A percentile compares a stretch with the other conserved stretches of the same genome.
Evolutionary conservation across 352 stramenopile species (phyloP).

Genomic region (Globisporangium middletonii): DNA sequence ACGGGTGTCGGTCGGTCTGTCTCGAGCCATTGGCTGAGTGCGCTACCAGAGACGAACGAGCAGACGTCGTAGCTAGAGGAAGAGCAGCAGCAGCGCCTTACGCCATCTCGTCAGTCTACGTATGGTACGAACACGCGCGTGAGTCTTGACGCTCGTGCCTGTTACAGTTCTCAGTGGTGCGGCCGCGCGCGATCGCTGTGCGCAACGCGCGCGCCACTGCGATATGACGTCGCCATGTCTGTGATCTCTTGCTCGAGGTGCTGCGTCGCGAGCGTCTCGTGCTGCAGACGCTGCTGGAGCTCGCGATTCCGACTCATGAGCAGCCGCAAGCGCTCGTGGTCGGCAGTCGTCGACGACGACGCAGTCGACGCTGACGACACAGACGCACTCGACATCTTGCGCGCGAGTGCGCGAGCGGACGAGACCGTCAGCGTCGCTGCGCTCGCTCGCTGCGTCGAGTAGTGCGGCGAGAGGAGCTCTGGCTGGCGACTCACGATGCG

Average conservation of each 20-base stretch:
- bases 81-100: background rate
- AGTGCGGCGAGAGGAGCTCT: background rate
- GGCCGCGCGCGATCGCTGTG: background rate
- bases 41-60: background rate
- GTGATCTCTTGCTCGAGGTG: constrained; percentile 71
- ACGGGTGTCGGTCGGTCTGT: background rate
- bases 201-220: background rate
- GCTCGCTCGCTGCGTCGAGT: background rate
- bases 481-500: background rate
- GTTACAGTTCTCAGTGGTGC: constrained; percentile 1
- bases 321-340: constrained; percentile 62
- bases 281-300: constrained; percentile 65
- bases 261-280: constrained; percentile 63
- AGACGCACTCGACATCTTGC: constrained; percentile 30
- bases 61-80: background rate
- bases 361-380: constrained; percentile 26
- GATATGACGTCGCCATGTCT: constrained; percentile 36
- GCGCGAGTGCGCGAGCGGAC: background rate
- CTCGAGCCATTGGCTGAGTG: too few relatives aligned
- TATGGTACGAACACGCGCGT: background rate
- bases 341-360: constrained; percentile 20
- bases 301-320: constrained; percentile 78
- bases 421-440: too few relatives aligned
- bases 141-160: too few relatives aligned
- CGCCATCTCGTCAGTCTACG: background rate